phyloP scores from a whole-genome alignment of 78 protist species.

The Dictyostelium purpureum region DNA sequence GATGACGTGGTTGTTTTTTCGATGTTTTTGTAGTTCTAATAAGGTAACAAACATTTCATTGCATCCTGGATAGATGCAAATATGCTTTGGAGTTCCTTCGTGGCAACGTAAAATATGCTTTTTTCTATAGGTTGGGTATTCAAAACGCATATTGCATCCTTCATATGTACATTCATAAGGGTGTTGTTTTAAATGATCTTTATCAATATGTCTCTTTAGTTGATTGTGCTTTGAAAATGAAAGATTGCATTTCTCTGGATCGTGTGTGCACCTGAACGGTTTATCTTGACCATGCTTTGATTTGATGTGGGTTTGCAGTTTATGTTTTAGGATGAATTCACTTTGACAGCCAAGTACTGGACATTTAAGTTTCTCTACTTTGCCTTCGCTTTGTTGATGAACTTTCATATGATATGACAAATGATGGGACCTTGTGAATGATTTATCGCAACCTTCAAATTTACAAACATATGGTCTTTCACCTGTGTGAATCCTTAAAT shows the following conservation, averaged over 20 bases:
- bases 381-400: background rate
- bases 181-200: conserved; percentile 27
- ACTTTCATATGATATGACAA: conserved; percentile 25
- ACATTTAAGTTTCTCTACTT: conserved; percentile 19
- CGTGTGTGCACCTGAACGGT: conserved; percentile 39
- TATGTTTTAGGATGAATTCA: conserved; percentile 14
- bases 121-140: conserved; percentile 29
- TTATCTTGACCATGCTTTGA: conserved; percentile 11
- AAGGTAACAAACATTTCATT: conserved; percentile 1
- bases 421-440: conserved; percentile 60
- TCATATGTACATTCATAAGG: conserved; percentile 73
- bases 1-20: background rate
- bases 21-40: conserved; percentile 47
- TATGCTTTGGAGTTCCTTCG: background rate
- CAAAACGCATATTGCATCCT: conserved; percentile 45
- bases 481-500: conserved; percentile 70
- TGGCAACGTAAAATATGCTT: conserved; percentile 6
- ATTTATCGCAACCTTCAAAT: conserved; percentile 56
- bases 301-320: background rate
- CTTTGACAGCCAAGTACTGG: background rate
- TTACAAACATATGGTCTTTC: conserved; percentile 74
- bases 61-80: conserved; percentile 20
- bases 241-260: conserved; percentile 1
- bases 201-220: conserved; percentile 42
- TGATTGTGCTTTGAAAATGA: conserved; percentile 57